These are phyloP conservation scores for Sedum album DNA, from an alignment of 164 flowering plant genomes.

Conservation along the genomic window DNA sequence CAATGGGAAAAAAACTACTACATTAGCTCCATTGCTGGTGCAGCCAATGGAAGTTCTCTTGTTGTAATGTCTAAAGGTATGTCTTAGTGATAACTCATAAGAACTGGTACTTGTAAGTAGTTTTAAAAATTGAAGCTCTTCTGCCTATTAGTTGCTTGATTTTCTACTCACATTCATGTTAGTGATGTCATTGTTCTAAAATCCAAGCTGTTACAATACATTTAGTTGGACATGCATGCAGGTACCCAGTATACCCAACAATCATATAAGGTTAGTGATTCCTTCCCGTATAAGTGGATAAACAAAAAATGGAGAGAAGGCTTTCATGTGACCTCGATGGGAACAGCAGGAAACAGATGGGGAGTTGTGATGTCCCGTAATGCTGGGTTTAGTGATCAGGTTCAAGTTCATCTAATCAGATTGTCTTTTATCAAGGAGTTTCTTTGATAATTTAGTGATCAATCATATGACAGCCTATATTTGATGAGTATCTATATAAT, in stretches of 20 bases:
- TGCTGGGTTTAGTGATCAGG: conserved; percentile 87
- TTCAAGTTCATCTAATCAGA: conserved; percentile 12
- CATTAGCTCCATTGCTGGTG: conserved; percentile 80
- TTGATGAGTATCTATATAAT: too few relatives aligned
- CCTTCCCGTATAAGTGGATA: conserved; percentile 88
- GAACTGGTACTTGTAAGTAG: not conserved
- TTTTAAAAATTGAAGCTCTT: too few relatives aligned
- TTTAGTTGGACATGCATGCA: conserved; percentile 20
- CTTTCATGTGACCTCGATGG: conserved; percentile 87
- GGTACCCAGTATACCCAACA: conserved; percentile 78
- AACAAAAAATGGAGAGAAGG: conserved; percentile 92
- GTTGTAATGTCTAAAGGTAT: conserved; percentile 93
- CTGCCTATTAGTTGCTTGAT: not conserved
- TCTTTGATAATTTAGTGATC: too few relatives aligned
- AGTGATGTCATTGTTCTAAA: not conserved
- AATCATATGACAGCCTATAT: too few relatives aligned
- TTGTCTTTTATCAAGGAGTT: too few relatives aligned
- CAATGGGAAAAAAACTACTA: conserved; percentile 86
- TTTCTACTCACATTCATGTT: not conserved
- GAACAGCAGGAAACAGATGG: conserved; percentile 87
- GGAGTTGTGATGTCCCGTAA: conserved; percentile 93
- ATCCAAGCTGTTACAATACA: not conserved
- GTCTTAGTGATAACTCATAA: conserved; percentile 5
- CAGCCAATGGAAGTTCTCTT: conserved; percentile 73
- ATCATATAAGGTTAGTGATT: conserved; percentile 82